Conservation (phyloP, 2,329 filamentous ascomycete genomes). For the Trichoderma sp. region DNA sequence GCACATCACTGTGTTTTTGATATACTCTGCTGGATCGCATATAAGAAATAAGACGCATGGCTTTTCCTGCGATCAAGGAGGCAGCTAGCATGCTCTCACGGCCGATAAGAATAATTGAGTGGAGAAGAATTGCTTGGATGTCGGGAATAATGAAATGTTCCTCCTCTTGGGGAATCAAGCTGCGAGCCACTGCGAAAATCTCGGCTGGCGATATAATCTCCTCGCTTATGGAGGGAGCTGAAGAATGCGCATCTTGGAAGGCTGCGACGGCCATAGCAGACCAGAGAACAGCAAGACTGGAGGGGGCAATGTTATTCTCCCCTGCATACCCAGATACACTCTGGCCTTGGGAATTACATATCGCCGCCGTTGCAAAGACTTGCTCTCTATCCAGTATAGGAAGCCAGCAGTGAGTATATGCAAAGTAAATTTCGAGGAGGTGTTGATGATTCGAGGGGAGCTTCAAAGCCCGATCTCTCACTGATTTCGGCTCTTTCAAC, state of each 20-base stretch:
- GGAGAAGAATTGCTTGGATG: constrained; percentile 6
- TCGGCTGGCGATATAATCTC: not conserved
- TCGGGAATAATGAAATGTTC: not conserved
- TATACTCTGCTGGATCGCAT: not conserved
- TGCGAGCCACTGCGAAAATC: not conserved
- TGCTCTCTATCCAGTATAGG: constrained; percentile 7
- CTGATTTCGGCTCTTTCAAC: not conserved
- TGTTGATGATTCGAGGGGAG: not conserved
- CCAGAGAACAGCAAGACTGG: constrained; percentile 8
- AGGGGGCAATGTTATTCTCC: not conserved
- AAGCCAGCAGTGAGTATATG: constrained; percentile 14
- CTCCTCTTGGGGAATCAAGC: not conserved
- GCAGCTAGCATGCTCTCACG: constrained; percentile 2
- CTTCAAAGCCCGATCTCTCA: not conserved
- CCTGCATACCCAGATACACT: not conserved
- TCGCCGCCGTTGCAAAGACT: not conserved
- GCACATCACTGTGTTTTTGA: not conserved
- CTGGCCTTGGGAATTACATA: not conserved
- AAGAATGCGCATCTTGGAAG: constrained; percentile 11
- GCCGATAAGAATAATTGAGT: constrained; percentile 1
- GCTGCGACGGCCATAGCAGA: constrained; percentile 7
- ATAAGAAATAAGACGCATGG: not conserved
- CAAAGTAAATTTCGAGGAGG: constrained; percentile 7
- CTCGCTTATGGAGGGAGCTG: not conserved
- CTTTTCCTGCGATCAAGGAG: not conserved